Percentiles rank a stretch among this genome's conserved stretches.
phyloP scores from a whole-genome alignment of 352 stramenopile species.

The Plasmopara viticola region DNA sequence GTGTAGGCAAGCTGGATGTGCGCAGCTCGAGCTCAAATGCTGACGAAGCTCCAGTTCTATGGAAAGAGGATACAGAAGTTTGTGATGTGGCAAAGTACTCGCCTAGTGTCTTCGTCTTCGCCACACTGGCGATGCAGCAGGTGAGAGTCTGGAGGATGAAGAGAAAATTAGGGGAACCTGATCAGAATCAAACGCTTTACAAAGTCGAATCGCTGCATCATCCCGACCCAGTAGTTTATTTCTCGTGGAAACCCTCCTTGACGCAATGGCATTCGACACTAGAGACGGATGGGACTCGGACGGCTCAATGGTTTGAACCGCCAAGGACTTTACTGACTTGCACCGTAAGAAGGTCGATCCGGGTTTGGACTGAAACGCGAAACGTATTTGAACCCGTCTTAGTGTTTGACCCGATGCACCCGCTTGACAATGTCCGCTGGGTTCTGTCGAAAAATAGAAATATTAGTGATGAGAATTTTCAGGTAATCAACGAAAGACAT shows the following conservation, averaged over 20 bases:
- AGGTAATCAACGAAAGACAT: slow-evolving; percentile 31
- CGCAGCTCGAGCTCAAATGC: slow-evolving; percentile 3
- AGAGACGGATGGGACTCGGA: slow-evolving; percentile 49
- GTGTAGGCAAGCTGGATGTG: slow-evolving; percentile 53
- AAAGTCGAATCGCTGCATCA: slow-evolving; percentile 42
- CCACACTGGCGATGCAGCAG: slow-evolving; percentile 26
- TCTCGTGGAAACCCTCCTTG: slow-evolving; percentile 73
- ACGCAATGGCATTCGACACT: slow-evolving; percentile 44
- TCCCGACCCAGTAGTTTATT: slow-evolving; percentile 62
- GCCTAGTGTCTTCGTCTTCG: slow-evolving; percentile 61
- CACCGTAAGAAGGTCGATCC: slow-evolving; percentile 38
- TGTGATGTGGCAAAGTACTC: slow-evolving; percentile 71
- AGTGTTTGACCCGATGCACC: slow-evolving; percentile 44
- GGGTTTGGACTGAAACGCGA: slow-evolving; percentile 54
- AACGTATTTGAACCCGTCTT: slow-evolving; percentile 32
- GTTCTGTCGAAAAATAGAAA: slow-evolving; percentile 77
- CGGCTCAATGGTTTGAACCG: slow-evolving; percentile 70
- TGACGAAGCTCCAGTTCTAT: slow-evolving; percentile 20
- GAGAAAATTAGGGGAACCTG: slow-evolving; percentile 11
- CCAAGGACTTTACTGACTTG: slow-evolving; percentile 72
- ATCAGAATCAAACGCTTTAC: slow-evolving; percentile 16
- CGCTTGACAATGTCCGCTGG: slow-evolving; percentile 68
- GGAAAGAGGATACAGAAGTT: slow-evolving; percentile 15
- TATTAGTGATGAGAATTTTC: slow-evolving; percentile 73
- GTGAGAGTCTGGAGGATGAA: slow-evolving; percentile 62